Base-by-base conservation (phyloP, 768 basidiomycete genomes). In the Cystofilobasidium macerans region DNA sequence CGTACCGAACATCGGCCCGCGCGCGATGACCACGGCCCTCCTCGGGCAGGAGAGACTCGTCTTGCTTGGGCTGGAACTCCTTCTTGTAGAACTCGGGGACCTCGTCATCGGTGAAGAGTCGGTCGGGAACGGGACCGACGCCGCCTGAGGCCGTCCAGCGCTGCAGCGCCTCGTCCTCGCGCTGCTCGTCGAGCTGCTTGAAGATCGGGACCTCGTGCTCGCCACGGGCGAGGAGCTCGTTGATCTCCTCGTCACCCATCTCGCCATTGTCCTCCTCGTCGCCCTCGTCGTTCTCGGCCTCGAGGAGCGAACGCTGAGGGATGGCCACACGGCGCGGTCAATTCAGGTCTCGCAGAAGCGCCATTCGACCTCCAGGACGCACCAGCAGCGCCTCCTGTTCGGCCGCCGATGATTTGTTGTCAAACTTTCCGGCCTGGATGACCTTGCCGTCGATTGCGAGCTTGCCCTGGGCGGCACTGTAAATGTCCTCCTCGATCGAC, bases 401-500 rank as follows among this genome's bases (percentile, higher is more conserved):
- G 75, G 94, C 92, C 70, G 91, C 88, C 4, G 92, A 94, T 26
- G 93, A 94, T 78, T 94, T 94, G 78, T 98, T 94, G 76, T 99
- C 95, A 78, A 97, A 97, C 54, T 91, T 90, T 81, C 94, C 94
- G 61, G 92, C 92, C 79, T 97, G 94, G 73, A 97, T 97, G 78
- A 95, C 94, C 77, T 99, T 98, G 79, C 94, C 92, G 75, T 99
- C 95, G 72, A 99, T 93, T 72, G 94, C 94, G 33, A 97, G 86
- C 80, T 99, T 99, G 78, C 85, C 89, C 65, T 89, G 84, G 7
- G 95, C 95, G 69, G 92, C 84, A 53, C 89, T 88, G 69, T 97
- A 64, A 84, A 98, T 95, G 4, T 92, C 90, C 77, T 98, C 95
- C 78, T 98, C 95, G 28, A 99, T 91, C 69, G 92, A 94, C 80